Evolutionary conservation across 345 rosid species (phyloP), one percentile per base, ranked within the genome.

Genomic region (Brassica carinata): DNA sequence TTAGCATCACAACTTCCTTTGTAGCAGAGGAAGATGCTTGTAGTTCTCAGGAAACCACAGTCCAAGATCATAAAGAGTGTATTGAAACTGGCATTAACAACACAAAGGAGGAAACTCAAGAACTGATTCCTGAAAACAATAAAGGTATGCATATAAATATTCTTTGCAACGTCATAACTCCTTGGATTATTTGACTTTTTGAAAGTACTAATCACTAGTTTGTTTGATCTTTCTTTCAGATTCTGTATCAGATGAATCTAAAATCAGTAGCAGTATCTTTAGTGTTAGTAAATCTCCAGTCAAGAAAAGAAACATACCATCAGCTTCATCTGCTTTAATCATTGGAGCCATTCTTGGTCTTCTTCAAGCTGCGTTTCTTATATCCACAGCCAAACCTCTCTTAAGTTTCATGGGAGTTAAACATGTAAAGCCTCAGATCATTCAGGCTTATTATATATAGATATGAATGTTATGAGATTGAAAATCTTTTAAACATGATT

Each of bases 11-110:
- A 3, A 96, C 99, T 26, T 96, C 99, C 40, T 91, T 94, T 77
- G 99, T 96, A 62, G 99, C 99, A 1, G 98, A 93, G 88, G 99
- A 96, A 90, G 98, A 93, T 85, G 82, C 96, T 72, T 77, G 48
- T 73, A 69, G 40, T 69, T 73, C 82, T 64, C 63, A 48, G 70
- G 58, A 59, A 72, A 59, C 59, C 61, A 58, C 74, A 10, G 82
- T 45, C 36, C 78, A 77, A 53, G 78, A 69, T 76, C 69, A 71
- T 27, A 71, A 23, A 61, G 88, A 89, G 65, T 71, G 57, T 67
- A 29, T 81, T 66, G 98, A 90, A 84, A 53, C 63, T n/a, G 86
- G 85, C 76, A 81, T 7, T 45, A 59, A 80, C 29, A 33, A 34
- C 45, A 17, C 26, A 6, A 78, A 76, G 17, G 78, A 70, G 17